phyloP scores from a whole-genome alignment of 2,329 filamentous ascomycete species.

The Fusarium phyllophilum region DNA sequence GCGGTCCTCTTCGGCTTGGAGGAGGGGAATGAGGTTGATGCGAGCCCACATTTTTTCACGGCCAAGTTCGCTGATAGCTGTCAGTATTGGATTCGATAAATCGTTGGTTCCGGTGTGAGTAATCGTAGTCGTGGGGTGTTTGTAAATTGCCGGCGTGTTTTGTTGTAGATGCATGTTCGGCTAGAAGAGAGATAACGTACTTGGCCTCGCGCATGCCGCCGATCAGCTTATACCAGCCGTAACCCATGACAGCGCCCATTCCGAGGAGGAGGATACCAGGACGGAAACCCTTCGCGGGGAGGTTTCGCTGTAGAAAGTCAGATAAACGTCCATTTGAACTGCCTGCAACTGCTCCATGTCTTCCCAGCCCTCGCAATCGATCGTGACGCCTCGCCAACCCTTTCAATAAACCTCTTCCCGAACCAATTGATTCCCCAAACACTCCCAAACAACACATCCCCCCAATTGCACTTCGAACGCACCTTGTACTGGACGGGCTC shows the following conservation, averaged over 20 bases:
- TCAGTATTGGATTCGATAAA: background rate
- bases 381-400: fast-evolving
- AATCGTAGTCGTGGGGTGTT: background rate
- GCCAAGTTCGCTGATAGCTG: slow-evolving; percentile 77
- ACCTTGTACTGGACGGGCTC: slow-evolving; percentile 97
- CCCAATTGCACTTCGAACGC: slow-evolving; percentile 47
- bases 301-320: slow-evolving; percentile 76
- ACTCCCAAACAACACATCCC: background rate
- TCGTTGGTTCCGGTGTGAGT: fast-evolving
- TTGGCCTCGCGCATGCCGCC: slow-evolving; percentile 89
- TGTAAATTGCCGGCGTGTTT: background rate
- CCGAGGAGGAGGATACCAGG: slow-evolving; percentile 82
- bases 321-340: background rate
- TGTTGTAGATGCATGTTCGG: background rate
- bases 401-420: background rate
- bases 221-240: slow-evolving; percentile 88
- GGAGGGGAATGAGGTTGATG: slow-evolving; percentile 90
- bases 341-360: background rate
- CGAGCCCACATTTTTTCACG: slow-evolving; percentile 99
- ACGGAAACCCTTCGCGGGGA: slow-evolving; percentile 90
- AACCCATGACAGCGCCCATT: slow-evolving; percentile 82
- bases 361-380: background rate
- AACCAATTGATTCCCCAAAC: background rate
- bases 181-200: slow-evolving; percentile 63
- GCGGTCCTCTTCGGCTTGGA: slow-evolving; percentile 96